Conservation (phyloP, 148 eudicot genomes). For the Amaranthus cruentus region DNA sequence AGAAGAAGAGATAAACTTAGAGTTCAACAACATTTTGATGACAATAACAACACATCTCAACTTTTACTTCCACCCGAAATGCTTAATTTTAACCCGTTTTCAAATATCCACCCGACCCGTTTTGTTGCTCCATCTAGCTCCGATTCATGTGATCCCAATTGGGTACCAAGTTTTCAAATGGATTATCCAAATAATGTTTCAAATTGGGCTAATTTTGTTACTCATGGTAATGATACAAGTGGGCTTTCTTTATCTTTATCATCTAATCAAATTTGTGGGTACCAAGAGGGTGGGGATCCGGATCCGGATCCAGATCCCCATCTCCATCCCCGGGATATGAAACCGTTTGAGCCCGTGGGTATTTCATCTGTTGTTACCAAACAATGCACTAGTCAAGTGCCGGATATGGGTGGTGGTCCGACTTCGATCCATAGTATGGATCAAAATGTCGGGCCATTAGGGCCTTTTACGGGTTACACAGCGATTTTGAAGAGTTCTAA, state of each 20-base stretch:
- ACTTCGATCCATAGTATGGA: conserved; percentile 12
- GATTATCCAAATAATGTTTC: conserved; percentile 5
- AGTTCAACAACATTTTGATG: conserved; percentile 24
- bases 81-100: conserved; percentile 2
- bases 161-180: conserved; percentile 17
- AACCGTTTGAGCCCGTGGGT: conserved; percentile 21
- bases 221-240: neutral
- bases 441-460: conserved; percentile 43
- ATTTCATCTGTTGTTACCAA: conserved; percentile 15
- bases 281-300: neutral
- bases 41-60: neutral
- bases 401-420: conserved; percentile 31
- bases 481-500: conserved; percentile 68
- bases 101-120: conserved; percentile 26
- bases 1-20: conserved; percentile 58
- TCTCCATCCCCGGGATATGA: conserved; percentile 9
- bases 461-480: conserved; percentile 85
- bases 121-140: conserved; percentile 6
- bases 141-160: conserved; percentile 13
- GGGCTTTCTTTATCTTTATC: conserved; percentile 22
- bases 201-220: conserved; percentile 13
- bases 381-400: conserved; percentile 16
- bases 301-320: no score
- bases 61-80: conserved; percentile 12
- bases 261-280: conserved; percentile 17